Evolutionary conservation across 257 asterid genomes (phyloP).

Genomic region (Solanum chmielewskii): DNA sequence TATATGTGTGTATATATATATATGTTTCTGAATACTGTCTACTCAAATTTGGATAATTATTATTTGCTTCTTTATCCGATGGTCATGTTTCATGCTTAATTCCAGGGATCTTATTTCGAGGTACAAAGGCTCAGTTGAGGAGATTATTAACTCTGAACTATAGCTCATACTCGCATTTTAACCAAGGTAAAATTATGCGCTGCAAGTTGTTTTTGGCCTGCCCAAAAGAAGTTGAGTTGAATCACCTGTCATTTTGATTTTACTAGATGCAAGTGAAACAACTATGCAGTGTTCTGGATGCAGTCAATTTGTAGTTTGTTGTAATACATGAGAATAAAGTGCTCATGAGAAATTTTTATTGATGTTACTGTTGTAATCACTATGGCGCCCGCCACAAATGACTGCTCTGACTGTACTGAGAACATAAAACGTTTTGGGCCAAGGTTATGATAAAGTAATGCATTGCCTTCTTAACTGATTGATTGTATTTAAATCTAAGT

Average conservation of each 20-base stretch:
- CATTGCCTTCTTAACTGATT: background rate
- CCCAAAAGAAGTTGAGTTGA: background rate
- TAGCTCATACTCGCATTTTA: conserved; percentile 1
- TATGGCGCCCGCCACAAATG: background rate
- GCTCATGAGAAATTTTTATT: background rate
- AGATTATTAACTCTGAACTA: conserved; percentile 50
- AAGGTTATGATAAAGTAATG: background rate
- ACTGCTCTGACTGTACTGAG: background rate
- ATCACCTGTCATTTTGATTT: background rate
- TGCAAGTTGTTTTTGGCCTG: background rate
- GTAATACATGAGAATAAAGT: background rate
- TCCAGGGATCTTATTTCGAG: conserved; percentile 66
- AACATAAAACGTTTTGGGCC: background rate
- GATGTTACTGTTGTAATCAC: background rate
- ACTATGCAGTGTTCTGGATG: background rate
- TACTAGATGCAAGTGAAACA: background rate
- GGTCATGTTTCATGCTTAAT: background rate
- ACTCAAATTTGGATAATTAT: background rate
- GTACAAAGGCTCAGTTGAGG: conserved; percentile 58
- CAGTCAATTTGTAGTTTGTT: background rate
- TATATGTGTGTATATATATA: too few species aligned
- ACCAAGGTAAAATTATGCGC: background rate
- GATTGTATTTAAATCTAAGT: background rate
- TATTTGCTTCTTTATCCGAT: background rate
- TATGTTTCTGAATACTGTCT: background rate